phyloP scores from a whole-genome alignment of 352 stramenopile species.

The Pythium pyrilobum region DNA sequence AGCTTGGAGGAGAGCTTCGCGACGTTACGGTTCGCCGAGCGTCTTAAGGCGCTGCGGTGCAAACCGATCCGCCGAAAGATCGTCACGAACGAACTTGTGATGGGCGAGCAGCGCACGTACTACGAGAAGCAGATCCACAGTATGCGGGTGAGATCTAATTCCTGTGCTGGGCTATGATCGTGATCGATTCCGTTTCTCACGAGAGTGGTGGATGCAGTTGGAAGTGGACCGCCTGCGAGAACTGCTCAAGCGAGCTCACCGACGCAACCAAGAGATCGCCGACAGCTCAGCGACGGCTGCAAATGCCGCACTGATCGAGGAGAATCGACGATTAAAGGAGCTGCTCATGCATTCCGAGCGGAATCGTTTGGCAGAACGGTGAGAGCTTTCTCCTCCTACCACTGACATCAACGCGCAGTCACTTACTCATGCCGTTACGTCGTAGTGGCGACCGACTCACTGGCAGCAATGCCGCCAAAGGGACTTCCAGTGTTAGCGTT shows the following conservation, averaged over 20 bases:
- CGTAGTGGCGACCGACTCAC: not conserved
- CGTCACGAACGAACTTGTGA: constrained; percentile 39
- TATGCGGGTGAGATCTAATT: constrained; percentile 36
- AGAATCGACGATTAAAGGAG: constrained; percentile 60
- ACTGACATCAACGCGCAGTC: not conserved
- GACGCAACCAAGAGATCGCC: constrained; percentile 24
- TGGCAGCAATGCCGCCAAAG: not conserved
- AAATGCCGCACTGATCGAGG: constrained; percentile 50
- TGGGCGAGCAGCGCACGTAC: constrained; percentile 47
- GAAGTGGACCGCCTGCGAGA: constrained; percentile 52
- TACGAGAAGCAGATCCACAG: constrained; percentile 67
- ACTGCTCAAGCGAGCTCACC: constrained; percentile 40
- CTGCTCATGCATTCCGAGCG: constrained; percentile 48
- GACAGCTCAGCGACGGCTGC: constrained; percentile 20
- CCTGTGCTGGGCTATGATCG: not conserved
- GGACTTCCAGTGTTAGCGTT: not conserved
- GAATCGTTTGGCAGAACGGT: constrained; percentile 41
- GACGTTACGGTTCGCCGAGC: constrained; percentile 66
- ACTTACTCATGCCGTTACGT: not conserved
- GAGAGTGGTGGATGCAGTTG: constrained; percentile 19
- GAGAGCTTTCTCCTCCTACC: not conserved
- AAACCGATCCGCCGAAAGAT: constrained; percentile 44
- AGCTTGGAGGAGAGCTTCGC: constrained; percentile 66
- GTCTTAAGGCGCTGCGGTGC: constrained; percentile 52
- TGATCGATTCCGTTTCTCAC: not conserved